Evolutionary conservation across 768 basidiomycete genomes (phyloP).

Genomic region (Coprinellus aureogranulatus): DNA sequence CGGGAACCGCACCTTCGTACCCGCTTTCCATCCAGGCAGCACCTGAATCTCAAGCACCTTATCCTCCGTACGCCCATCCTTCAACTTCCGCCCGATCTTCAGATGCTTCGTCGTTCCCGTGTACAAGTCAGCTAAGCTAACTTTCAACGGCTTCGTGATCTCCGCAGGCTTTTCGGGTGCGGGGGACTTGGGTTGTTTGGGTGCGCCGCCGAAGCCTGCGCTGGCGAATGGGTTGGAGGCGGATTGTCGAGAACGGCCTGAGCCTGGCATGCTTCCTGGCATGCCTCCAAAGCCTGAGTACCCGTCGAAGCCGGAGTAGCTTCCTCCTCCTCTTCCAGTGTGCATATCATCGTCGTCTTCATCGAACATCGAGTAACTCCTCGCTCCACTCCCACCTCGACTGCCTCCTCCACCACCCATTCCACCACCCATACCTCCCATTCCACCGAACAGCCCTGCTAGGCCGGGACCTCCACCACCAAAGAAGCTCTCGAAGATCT

Average conservation of each 20-base stretch:
- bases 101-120: slow-evolving; percentile 83
- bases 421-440: slow-evolving; percentile 33
- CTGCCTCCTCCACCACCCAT: slow-evolving; percentile 40
- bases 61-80: slow-evolving; percentile 77
- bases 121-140: slow-evolving; percentile 85
- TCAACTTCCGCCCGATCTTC: slow-evolving; percentile 73
- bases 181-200: slow-evolving; percentile 22
- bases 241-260: slow-evolving; percentile 18
- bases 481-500: slow-evolving; percentile 78
- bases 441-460: not conserved
- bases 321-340: too few relatives aligned
- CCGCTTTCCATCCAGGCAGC: slow-evolving; percentile 92
- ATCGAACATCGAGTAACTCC: slow-evolving; percentile 27
- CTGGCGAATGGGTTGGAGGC: slow-evolving; percentile 13
- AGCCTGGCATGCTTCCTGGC: slow-evolving; percentile 52
- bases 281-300: slow-evolving; percentile 42
- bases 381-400: slow-evolving; percentile 23
- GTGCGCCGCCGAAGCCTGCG: slow-evolving; percentile 15
- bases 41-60: slow-evolving; percentile 80
- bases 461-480: slow-evolving; percentile 28
- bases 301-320: slow-evolving; percentile 29
- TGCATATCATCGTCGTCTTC: slow-evolving; percentile 41
- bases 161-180: slow-evolving; percentile 43
- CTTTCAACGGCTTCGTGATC: slow-evolving; percentile 77
- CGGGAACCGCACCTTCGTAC: slow-evolving; percentile 90